Conservation (phyloP, 257 asterid genomes). For the Nicotiana undulata region DNA sequence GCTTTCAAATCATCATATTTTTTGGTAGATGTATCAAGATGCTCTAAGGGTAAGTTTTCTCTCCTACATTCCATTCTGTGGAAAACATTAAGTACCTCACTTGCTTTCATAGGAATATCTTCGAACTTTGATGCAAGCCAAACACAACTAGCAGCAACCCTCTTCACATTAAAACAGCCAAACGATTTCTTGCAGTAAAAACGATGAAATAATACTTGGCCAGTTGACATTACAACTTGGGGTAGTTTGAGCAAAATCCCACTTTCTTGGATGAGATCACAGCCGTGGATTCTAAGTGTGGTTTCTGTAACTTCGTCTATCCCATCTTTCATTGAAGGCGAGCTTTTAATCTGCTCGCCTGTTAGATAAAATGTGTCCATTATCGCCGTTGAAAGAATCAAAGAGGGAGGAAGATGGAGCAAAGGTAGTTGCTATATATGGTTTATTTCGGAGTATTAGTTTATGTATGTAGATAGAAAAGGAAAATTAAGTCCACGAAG, state of each 20-base stretch:
- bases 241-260: constrained; percentile 89
- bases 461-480: too few species aligned
- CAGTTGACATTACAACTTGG: constrained; percentile 99
- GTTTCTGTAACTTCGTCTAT: constrained; percentile 77
- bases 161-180: constrained; percentile 86
- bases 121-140: constrained; percentile 99
- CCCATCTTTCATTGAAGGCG: constrained; percentile 80
- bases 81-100: constrained; percentile 75
- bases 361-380: constrained; percentile 74
- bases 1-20: constrained; percentile 68
- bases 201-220: constrained; percentile 93
- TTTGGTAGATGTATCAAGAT: constrained; percentile 68
- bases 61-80: constrained; percentile 96
- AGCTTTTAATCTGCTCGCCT: constrained; percentile 64
- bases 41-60: constrained; percentile 73
- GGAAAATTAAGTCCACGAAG: too few species aligned
- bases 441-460: too few species aligned
- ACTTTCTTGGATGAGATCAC: constrained; percentile 92
- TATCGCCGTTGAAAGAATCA: constrained; percentile 33
- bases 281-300: constrained; percentile 78
- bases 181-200: constrained; percentile 91
- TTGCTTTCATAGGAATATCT: constrained; percentile 84
- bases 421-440: too few species aligned
- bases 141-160: constrained; percentile 95
- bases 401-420: too few species aligned